Percentiles rank a stretch among this genome's conserved stretches.
Evolutionary conservation across 2,329 filamentous ascomycete species (phyloP).

Genomic region (Alternaria incomplexa): DNA sequence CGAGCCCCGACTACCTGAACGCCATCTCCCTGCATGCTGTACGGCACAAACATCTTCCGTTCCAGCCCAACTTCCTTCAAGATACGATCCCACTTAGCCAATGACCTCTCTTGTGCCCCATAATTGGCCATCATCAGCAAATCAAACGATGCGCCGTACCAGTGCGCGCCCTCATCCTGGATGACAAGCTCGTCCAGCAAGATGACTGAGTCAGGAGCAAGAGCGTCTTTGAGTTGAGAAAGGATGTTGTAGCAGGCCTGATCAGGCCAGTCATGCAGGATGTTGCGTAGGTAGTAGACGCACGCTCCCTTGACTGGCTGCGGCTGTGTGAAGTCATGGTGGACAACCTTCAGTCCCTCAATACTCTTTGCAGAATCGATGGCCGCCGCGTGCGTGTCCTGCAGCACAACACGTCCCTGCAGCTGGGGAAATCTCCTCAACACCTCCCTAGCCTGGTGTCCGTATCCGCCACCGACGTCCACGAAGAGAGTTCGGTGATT

Average conservation of each 20-base stretch:
- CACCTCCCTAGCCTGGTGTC: conserved; percentile 3
- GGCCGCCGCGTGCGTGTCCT: conserved; percentile 6
- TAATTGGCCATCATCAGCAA: conserved; percentile 12
- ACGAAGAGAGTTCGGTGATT: conserved; percentile 1
- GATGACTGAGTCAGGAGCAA: conserved; percentile 10
- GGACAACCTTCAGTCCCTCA: background rate
- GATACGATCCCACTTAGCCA: conserved; percentile 7
- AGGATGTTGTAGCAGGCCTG: conserved; percentile 2
- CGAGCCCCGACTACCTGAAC: conserved; percentile 3
- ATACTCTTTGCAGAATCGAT: conserved; percentile 5
- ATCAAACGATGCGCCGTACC: conserved; percentile 9
- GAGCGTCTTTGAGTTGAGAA: conserved; percentile 1
- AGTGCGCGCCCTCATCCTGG: conserved; percentile 2
- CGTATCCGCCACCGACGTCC: conserved; percentile 5
- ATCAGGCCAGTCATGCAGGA: conserved; percentile 9
- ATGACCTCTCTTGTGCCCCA: conserved; percentile 3
- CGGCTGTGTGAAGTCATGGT: conserved; percentile 4
- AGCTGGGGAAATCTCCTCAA: conserved; percentile 2
- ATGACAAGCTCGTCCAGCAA: conserved; percentile 4
- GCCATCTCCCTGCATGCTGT: conserved; percentile 8
- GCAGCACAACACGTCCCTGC: conserved; percentile 2
- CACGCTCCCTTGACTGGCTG: conserved; percentile 2
- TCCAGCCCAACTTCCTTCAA: conserved; percentile 5
- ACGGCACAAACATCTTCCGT: conserved; percentile 5
- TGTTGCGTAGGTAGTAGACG: conserved; percentile 8